phyloP scores from a whole-genome alignment of 306 rosid genomes.

The Phaseolus lunatus region DNA sequence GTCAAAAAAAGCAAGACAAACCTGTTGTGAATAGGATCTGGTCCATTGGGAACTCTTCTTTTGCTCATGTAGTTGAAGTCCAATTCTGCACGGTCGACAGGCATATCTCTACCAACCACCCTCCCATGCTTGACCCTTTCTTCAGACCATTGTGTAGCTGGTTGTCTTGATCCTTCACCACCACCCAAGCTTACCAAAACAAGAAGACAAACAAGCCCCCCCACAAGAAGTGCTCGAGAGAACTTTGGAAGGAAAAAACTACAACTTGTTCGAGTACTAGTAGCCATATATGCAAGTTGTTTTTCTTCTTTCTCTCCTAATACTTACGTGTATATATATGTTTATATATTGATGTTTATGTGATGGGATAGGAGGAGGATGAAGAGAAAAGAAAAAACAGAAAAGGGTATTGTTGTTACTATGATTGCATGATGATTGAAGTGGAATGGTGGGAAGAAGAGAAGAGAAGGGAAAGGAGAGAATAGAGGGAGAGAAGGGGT shows the following conservation, averaged over 20 bases:
- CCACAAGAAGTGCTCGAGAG: constrained; percentile 54
- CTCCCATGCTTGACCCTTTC: constrained; percentile 41
- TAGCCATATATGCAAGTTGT: constrained; percentile 50
- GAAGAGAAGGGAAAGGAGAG: constrained; percentile 20
- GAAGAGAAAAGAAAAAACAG: constrained; percentile 19
- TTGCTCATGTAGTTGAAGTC: constrained; percentile 81
- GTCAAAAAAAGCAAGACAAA: constrained; percentile 40
- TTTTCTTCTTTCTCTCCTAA: background rate
- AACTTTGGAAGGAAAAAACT: constrained; percentile 52
- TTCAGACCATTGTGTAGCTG: constrained; percentile 38
- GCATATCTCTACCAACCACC: constrained; percentile 48
- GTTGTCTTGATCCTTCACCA: constrained; percentile 42
- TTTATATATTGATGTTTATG: constrained; percentile 36
- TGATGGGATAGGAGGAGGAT: constrained; percentile 39
- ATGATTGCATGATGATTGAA: constrained; percentile 54
- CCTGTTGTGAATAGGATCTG: constrained; percentile 99
- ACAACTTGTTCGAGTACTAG: constrained; percentile 33
- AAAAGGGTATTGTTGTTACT: constrained; percentile 27
- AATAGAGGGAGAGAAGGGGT: background rate
- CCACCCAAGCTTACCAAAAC: constrained; percentile 53
- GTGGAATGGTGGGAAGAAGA: constrained; percentile 38
- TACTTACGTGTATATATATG: background rate
- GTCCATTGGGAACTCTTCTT: constrained; percentile 91
- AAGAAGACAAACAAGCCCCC: constrained; percentile 64
- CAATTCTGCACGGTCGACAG: constrained; percentile 57